Percentiles rank a stretch among this genome's conserved stretches.
These are phyloP conservation scores for Vickermania ingenoplastis DNA, from an alignment of 208 protist species.

Conservation along the genomic window DNA sequence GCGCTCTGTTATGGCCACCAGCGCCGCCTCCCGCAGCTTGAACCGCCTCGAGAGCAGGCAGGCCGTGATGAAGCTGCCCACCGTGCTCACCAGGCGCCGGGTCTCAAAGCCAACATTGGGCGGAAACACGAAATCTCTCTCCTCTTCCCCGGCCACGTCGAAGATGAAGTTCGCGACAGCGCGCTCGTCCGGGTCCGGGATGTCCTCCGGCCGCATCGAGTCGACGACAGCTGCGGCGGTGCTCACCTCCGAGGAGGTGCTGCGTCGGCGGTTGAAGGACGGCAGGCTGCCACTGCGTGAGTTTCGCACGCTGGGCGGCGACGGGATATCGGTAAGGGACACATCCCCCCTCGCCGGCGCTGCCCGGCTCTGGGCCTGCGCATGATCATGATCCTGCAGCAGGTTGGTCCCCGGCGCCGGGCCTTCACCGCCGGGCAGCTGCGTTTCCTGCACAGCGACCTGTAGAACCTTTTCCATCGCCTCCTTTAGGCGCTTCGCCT, in stretches of 20 bases:
- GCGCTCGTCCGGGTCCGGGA: slow-evolving; percentile 7
- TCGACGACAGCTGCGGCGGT: neutral
- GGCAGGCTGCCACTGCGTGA: neutral
- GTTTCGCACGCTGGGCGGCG: neutral
- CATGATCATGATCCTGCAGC: neutral
- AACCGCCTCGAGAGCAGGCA: slow-evolving; percentile 70
- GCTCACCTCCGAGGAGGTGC: neutral
- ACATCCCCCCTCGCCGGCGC: neutral
- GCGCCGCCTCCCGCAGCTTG: slow-evolving; percentile 64
- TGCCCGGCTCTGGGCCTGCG: neutral
- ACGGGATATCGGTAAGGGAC: neutral
- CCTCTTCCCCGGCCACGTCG: slow-evolving; percentile 8
- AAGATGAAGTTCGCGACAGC: slow-evolving; percentile 7
- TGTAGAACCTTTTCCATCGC: slow-evolving; percentile 63
- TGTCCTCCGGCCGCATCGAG: neutral
- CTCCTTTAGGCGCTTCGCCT: slow-evolving; percentile 55
- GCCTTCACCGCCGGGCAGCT: slow-evolving; percentile 8
- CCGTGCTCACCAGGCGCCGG: slow-evolving; percentile 14
- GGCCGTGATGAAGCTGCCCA: slow-evolving; percentile 51
- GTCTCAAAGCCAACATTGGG: slow-evolving; percentile 15
- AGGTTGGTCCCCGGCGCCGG: neutral
- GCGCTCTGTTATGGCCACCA: slow-evolving; percentile 35
- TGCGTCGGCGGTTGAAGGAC: neutral
- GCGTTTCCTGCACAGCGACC: slow-evolving; percentile 31
- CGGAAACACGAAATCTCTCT: slow-evolving; percentile 5